phyloP scores from a whole-genome alignment of 129 eudicot genomes.

The Ambrosia artemisiifolia region DNA sequence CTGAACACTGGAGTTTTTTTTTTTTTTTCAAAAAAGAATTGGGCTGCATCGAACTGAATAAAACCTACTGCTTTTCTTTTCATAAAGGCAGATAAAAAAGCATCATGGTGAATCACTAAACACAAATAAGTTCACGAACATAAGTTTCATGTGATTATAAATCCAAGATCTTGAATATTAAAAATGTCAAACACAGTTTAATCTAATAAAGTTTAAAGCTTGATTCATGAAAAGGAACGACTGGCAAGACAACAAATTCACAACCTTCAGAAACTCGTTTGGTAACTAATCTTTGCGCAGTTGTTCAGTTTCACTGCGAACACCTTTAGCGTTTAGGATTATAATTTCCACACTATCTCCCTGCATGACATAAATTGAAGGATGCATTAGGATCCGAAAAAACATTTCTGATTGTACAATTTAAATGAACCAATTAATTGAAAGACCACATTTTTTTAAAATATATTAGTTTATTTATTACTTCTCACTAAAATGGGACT shows the following conservation, averaged over 20 bases:
- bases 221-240: slow-evolving; percentile 9
- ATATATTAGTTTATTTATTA: background rate
- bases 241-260: background rate
- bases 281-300: slow-evolving; percentile 68
- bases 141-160: slow-evolving; percentile 7
- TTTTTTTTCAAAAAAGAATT: no score
- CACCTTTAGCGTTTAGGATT: slow-evolving; percentile 64
- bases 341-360: slow-evolving; percentile 90
- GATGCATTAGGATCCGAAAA: background rate
- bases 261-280: slow-evolving; percentile 7
- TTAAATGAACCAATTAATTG: background rate
- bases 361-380: slow-evolving; percentile 34
- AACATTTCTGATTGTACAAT: background rate
- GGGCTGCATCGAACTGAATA: no score
- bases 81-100: background rate
- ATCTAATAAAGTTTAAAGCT: slow-evolving; percentile 3
- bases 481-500: background rate
- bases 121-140: slow-evolving; percentile 15
- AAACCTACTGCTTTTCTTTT: no score
- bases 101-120: background rate
- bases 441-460: background rate
- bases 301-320: slow-evolving; percentile 68
- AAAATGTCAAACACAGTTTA: background rate
- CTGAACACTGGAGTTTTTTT: no score
- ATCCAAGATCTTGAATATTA: slow-evolving; percentile 16